These are phyloP conservation scores for Cytospora leucostoma DNA, from an alignment of 2,329 filamentous ascomycete species.

Conservation along the genomic window DNA sequence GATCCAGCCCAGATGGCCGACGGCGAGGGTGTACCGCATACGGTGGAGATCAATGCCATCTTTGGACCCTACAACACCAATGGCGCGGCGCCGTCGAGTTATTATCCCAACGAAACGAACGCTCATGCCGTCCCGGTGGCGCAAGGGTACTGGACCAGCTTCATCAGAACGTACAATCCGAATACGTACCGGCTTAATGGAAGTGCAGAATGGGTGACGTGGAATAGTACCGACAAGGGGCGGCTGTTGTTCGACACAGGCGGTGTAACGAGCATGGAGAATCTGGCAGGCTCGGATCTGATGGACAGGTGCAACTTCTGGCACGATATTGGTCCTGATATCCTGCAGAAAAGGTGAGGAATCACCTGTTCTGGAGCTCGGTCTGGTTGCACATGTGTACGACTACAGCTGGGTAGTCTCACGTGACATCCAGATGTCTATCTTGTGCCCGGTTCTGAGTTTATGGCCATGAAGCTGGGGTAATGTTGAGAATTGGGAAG, in stretches of 20 bases:
- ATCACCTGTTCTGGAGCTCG: not conserved
- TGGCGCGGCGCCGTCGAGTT: conserved; percentile 54
- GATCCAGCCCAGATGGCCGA: conserved; percentile 53
- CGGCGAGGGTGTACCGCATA: conserved; percentile 68
- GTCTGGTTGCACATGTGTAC: not conserved
- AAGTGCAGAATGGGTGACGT: conserved; percentile 55
- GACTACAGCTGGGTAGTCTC: not conserved
- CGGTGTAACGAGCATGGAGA: conserved; percentile 32
- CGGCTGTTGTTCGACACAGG: conserved; percentile 47
- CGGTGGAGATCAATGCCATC: conserved; percentile 65
- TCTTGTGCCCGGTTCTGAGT: no score
- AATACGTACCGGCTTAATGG: conserved; percentile 53
- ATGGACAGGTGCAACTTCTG: conserved; percentile 28
- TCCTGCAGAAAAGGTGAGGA: conserved; percentile 10
- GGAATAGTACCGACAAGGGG: conserved; percentile 36
- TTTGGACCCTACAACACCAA: conserved; percentile 63
- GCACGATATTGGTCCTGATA: conserved; percentile 21
- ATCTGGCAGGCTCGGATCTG: conserved; percentile 26
- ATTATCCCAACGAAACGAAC: conserved; percentile 55
- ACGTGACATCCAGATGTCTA: no score
- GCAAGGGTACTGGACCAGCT: conserved; percentile 74
- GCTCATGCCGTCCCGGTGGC: conserved; percentile 59
- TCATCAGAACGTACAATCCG: conserved; percentile 66
- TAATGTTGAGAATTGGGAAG: no score
- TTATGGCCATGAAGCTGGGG: no score